phyloP scores from a whole-genome alignment of 2,329 filamentous ascomycete species.

The Didymella arachidicola region DNA sequence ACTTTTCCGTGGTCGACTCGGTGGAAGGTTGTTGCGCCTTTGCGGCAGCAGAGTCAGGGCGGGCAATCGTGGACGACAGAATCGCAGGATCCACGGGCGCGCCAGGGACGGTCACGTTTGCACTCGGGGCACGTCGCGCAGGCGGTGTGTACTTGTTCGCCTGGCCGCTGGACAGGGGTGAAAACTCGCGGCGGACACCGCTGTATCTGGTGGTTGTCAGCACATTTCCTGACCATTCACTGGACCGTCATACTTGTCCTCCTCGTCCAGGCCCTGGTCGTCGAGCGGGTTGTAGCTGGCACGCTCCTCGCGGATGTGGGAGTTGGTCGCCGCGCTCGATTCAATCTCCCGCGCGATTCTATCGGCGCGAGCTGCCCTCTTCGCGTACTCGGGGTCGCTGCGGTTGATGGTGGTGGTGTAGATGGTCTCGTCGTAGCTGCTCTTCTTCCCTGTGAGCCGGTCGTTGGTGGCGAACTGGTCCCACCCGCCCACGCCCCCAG shows the following conservation, averaged over 20 bases:
- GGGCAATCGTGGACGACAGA: slow-evolving; percentile 80
- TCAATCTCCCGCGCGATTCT: slow-evolving; percentile 91
- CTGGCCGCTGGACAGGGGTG: slow-evolving; percentile 68
- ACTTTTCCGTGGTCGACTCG: no score
- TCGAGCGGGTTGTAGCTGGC: slow-evolving; percentile 71
- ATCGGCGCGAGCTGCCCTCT: slow-evolving; percentile 77
- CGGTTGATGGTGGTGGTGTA: slow-evolving; percentile 94
- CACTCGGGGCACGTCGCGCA: slow-evolving; percentile 80
- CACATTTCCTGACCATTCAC: background rate
- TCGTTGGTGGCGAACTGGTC: slow-evolving; percentile 95
- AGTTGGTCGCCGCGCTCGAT: slow-evolving; percentile 72
- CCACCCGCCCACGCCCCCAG: slow-evolving; percentile 64
- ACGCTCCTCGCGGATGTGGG: slow-evolving; percentile 90
- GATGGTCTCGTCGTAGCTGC: slow-evolving; percentile 90
- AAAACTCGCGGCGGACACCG: slow-evolving; percentile 80
- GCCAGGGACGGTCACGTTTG: slow-evolving; percentile 75
- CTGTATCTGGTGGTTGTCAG: slow-evolving; percentile 71
- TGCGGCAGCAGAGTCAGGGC: slow-evolving; percentile 51
- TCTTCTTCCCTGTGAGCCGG: slow-evolving; percentile 83
- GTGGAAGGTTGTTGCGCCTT: slow-evolving; percentile 37
- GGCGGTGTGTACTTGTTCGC: slow-evolving; percentile 88
- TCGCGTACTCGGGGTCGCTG: slow-evolving; percentile 80
- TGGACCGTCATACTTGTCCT: slow-evolving; percentile 75
- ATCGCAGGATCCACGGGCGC: slow-evolving; percentile 87
- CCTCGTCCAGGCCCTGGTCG: slow-evolving; percentile 76